phyloP scores from a whole-genome alignment of 1,284 basidiomycete genomes.

The Athelia sp. region DNA sequence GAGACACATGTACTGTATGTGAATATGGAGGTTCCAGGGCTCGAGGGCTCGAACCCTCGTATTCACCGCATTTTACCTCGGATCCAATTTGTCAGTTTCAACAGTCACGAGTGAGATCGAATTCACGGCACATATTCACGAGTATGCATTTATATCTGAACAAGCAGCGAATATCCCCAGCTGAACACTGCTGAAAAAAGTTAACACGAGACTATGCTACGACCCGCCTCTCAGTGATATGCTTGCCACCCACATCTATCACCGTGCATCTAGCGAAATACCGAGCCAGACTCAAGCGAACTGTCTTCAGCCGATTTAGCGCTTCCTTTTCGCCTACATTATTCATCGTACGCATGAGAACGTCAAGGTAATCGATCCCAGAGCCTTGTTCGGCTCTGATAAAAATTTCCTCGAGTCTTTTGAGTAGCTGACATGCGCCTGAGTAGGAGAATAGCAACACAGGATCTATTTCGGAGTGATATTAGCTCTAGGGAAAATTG shows the following conservation, averaged over 20 bases:
- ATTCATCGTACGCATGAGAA: constrained; percentile 45
- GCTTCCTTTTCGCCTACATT: constrained; percentile 50
- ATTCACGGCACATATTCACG: too few relatives aligned
- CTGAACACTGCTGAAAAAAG: too few relatives aligned
- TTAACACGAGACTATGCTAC: constrained; percentile 3
- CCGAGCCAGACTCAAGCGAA: constrained; percentile 62
- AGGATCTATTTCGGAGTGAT: constrained; percentile 29
- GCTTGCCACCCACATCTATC: constrained; percentile 38
- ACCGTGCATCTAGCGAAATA: constrained; percentile 68
- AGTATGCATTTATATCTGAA: too few relatives aligned
- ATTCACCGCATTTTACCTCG: too few relatives aligned
- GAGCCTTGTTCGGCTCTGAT: constrained; percentile 54
- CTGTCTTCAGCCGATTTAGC: constrained; percentile 53
- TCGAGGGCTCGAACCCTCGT: too few relatives aligned
- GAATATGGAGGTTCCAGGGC: too few relatives aligned
- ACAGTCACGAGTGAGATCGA: too few relatives aligned
- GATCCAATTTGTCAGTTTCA: too few relatives aligned
- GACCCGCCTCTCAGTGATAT: constrained; percentile 19
- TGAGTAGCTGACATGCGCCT: constrained; percentile 53
- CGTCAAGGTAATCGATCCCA: constrained; percentile 59
- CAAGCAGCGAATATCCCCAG: too few relatives aligned
- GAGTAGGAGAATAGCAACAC: constrained; percentile 51
- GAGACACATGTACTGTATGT: too few relatives aligned
- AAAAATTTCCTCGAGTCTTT: constrained; percentile 65
- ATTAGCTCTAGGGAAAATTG: background rate